phyloP scores from a whole-genome alignment of 73 alveolate species.

The Paramecium biaurelia region DNA sequence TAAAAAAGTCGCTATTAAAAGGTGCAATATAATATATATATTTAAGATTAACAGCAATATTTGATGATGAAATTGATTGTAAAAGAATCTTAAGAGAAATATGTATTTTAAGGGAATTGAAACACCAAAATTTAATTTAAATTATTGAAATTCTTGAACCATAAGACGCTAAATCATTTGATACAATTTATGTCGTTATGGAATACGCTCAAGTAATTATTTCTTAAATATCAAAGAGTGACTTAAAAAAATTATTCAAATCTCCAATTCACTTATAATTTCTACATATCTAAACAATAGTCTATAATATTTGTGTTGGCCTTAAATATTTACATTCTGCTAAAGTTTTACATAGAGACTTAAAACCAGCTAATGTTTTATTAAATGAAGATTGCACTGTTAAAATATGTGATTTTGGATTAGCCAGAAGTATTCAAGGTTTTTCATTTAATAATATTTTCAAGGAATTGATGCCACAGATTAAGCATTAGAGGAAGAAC shows the following conservation, averaged over 20 bases:
- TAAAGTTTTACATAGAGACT: constrained; percentile 89
- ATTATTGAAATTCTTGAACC: constrained; percentile 79
- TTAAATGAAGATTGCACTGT: constrained; percentile 89
- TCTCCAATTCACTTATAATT: constrained; percentile 75
- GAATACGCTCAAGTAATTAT: constrained; percentile 69
- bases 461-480: constrained; percentile 58
- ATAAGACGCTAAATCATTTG: constrained; percentile 68
- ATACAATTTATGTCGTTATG: constrained; percentile 75
- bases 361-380: constrained; percentile 95
- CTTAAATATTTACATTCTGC: constrained; percentile 88
- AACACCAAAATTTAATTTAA: constrained; percentile 75
- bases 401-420: constrained; percentile 94
- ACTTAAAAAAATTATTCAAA: constrained; percentile 81
- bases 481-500: constrained; percentile 36
- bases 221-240: constrained; percentile 53
- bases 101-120: constrained; percentile 71
- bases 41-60: constrained; percentile 72
- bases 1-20: constrained; percentile 75
- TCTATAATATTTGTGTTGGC: constrained; percentile 86
- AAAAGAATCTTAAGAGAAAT: constrained; percentile 91
- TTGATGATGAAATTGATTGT: constrained; percentile 92
- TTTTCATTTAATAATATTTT: neutral
- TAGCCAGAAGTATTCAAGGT: constrained; percentile 73
- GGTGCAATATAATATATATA: constrained; percentile 31
- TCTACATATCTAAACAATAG: constrained; percentile 78